phyloP scores from a whole-genome alignment of 2,329 filamentous ascomycete genomes.

The Cladosporium halotolerans region DNA sequence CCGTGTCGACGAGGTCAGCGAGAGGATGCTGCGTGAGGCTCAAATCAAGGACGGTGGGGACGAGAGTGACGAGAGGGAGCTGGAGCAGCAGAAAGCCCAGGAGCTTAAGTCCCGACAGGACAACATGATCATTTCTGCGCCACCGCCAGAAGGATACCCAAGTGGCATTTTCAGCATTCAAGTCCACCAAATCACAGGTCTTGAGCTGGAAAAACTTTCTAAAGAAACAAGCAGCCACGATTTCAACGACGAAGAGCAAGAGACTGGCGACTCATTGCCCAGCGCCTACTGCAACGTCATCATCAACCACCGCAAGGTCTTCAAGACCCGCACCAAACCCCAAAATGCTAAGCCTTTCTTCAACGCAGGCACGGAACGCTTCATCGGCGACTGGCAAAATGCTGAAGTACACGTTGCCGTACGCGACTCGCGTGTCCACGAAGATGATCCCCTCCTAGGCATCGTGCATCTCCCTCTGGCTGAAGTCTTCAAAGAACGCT shows the following conservation, averaged over 20 bases:
- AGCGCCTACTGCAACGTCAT: slow-evolving; percentile 68
- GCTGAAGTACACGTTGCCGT: slow-evolving; percentile 64
- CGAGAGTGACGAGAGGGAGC: slow-evolving; percentile 41
- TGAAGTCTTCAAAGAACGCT: slow-evolving; percentile 56
- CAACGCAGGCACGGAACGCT: slow-evolving; percentile 68
- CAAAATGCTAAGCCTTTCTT: slow-evolving; percentile 74
- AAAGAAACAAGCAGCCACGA: slow-evolving; percentile 47
- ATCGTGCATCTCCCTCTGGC: slow-evolving; percentile 62
- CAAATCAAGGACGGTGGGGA: slow-evolving; percentile 47
- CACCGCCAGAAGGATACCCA: slow-evolving; percentile 55
- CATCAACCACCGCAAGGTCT: slow-evolving; percentile 63
- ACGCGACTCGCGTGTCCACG: slow-evolving; percentile 60
- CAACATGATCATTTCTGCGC: slow-evolving; percentile 61
- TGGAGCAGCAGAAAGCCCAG: slow-evolving; percentile 62
- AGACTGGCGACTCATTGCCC: slow-evolving; percentile 58
- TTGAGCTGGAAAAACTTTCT: slow-evolving; percentile 56
- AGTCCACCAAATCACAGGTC: slow-evolving; percentile 65
- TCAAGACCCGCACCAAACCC: slow-evolving; percentile 67
- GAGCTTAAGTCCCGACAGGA: slow-evolving; percentile 55
- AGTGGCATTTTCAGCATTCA: slow-evolving; percentile 65
- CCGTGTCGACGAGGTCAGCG: slow-evolving; percentile 48
- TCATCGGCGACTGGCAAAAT: slow-evolving; percentile 61
- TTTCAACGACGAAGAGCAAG: slow-evolving; percentile 48
- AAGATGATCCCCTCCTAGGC: slow-evolving; percentile 63
- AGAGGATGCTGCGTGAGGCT: slow-evolving; percentile 61